These are phyloP conservation scores for Fomitiporia mediterranea DNA, from an alignment of 1,284 basidiomycete species.

Conservation along the genomic window DNA sequence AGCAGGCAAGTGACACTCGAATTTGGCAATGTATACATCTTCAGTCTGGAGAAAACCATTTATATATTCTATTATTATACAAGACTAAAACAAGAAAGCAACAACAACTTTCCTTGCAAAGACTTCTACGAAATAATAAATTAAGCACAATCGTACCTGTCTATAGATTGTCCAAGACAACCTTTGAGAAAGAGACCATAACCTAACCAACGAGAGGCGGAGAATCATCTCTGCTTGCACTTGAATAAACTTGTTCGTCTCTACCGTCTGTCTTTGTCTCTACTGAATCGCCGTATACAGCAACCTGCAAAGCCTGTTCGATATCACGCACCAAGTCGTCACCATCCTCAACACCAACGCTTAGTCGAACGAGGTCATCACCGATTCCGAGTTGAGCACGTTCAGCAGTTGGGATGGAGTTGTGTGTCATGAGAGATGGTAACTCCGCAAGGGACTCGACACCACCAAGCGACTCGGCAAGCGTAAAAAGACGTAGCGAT, in stretches of 20 bases:
- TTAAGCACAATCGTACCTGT: not conserved
- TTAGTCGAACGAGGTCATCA: conserved; percentile 76
- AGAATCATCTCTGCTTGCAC: not conserved
- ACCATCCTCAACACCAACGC: conserved; percentile 85
- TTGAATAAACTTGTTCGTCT: not conserved
- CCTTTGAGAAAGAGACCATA: not conserved
- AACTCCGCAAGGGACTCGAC: conserved; percentile 89
- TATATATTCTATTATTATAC: too few species aligned
- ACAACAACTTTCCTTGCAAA: too few species aligned
- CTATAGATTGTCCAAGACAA: not conserved
- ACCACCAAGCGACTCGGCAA: conserved; percentile 90
- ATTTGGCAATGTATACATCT: too few species aligned
- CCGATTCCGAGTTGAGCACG: conserved; percentile 73
- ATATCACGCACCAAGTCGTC: conserved; percentile 79
- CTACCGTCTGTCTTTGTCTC: conserved; percentile 1
- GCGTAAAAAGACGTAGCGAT: conserved; percentile 65
- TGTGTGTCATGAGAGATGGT: conserved; percentile 84
- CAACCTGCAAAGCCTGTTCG: conserved; percentile 58
- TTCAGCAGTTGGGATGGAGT: conserved; percentile 67
- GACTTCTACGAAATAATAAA: too few species aligned
- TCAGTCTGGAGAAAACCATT: too few species aligned
- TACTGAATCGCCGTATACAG: conserved; percentile 26
- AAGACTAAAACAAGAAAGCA: too few species aligned
- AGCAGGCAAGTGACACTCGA: too few species aligned
- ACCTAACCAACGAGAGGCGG: conserved; percentile 7